phyloP scores from a whole-genome alignment of 345 rosid genomes.

The Euphorbia peplus region DNA sequence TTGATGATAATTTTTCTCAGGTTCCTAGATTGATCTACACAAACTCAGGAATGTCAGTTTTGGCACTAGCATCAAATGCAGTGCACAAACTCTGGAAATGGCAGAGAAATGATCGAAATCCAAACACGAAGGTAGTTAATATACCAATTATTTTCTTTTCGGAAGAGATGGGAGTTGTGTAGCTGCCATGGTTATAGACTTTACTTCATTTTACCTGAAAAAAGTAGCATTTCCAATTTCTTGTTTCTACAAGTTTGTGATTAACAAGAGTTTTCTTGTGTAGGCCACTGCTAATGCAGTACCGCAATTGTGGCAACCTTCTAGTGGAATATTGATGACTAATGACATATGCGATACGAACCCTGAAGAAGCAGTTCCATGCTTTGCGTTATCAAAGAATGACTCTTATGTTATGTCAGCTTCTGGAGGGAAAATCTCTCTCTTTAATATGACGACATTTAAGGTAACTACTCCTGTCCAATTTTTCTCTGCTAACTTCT shows the following conservation, averaged over 20 bases:
- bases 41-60: slow-evolving; percentile 68
- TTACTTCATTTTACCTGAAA: slow-evolving; percentile 5
- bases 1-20: slow-evolving; percentile 38
- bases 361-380: slow-evolving; percentile 74
- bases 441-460: slow-evolving; percentile 68
- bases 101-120: slow-evolving; percentile 56
- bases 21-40: slow-evolving; percentile 70
- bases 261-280: slow-evolving; percentile 19
- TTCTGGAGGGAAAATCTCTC: slow-evolving; percentile 73
- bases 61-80: slow-evolving; percentile 84
- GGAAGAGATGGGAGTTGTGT: neutral
- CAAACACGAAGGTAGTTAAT: slow-evolving; percentile 41
- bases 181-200: neutral
- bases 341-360: slow-evolving; percentile 58
- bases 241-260: slow-evolving; percentile 4
- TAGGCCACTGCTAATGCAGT: slow-evolving; percentile 61
- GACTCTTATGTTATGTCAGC: slow-evolving; percentile 73
- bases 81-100: slow-evolving; percentile 90
- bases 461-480: slow-evolving; percentile 43
- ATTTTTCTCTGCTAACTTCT: neutral
- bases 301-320: slow-evolving; percentile 76
- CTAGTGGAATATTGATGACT: slow-evolving; percentile 65
- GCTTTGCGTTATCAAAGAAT: slow-evolving; percentile 77
- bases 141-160: neutral
- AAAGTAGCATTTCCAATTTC: slow-evolving; percentile 1